phyloP scores from a whole-genome alignment of 331 rosid genomes.

The Ulmus americana region DNA sequence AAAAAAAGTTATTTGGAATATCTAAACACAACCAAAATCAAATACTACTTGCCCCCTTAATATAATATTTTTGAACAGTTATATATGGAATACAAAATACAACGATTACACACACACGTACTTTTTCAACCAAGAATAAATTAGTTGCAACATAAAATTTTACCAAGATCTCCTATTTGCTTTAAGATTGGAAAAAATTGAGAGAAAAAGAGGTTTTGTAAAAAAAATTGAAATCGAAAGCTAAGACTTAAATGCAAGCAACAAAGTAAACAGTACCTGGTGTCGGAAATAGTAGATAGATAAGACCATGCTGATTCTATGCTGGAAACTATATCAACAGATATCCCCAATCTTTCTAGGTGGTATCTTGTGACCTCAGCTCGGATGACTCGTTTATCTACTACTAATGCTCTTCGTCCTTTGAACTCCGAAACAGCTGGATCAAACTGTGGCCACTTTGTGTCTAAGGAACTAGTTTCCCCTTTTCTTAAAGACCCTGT shows the following conservation, averaged over 20 bases:
- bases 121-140: no score
- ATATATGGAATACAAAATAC: no score
- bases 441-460: constrained; percentile 46
- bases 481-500: constrained; percentile 63
- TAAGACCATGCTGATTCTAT: constrained; percentile 45
- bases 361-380: constrained; percentile 77
- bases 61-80: no score
- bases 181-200: no score
- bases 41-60: background rate
- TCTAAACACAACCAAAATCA: background rate
- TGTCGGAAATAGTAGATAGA: constrained; percentile 38
- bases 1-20: constrained; percentile 10
- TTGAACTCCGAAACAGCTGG: constrained; percentile 39
- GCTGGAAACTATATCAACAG: constrained; percentile 45
- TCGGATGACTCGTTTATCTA: constrained; percentile 58
- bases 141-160: no score
- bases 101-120: no score
- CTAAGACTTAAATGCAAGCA: background rate
- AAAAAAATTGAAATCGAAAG: no score
- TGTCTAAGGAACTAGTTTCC: constrained; percentile 37
- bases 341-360: constrained; percentile 71
- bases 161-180: no score
- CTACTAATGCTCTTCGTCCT: constrained; percentile 62
- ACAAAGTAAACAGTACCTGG: constrained; percentile 40
- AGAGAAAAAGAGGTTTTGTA: no score